A percentile compares a stretch with the other conserved stretches of the same genome.
Evolutionary conservation across 257 asterid genomes (phyloP).

Genomic region (Handroanthus guayacan): DNA sequence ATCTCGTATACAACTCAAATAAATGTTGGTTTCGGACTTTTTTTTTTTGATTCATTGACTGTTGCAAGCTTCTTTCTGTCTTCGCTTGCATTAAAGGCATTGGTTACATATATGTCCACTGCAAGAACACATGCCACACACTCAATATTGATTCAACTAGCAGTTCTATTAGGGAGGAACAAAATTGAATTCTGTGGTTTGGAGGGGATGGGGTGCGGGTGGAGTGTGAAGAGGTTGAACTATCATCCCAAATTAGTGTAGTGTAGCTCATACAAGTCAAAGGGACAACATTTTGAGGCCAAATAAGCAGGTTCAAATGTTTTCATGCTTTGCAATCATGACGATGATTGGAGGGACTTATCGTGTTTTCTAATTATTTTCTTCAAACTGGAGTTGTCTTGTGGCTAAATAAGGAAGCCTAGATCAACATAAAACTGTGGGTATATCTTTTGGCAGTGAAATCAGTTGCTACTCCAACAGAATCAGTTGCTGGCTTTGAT

Average conservation of each 20-base stretch:
- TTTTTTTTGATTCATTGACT: no score
- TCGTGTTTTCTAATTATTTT: not conserved
- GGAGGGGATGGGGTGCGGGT: no score
- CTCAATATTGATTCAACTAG: not conserved
- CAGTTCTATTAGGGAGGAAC: not conserved
- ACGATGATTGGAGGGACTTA: not conserved
- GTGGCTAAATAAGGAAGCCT: conserved; percentile 23
- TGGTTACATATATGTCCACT: conserved; percentile 1
- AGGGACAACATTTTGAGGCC: not conserved
- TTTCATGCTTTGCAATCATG: not conserved
- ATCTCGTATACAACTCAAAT: no score
- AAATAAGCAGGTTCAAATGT: not conserved
- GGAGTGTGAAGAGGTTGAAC: not conserved
- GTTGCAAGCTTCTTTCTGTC: no score
- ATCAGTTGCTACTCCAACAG: conserved; percentile 80
- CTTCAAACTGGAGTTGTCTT: conserved; percentile 9
- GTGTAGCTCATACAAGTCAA: not conserved
- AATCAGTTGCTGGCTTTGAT: conserved; percentile 74
- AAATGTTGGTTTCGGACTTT: not conserved
- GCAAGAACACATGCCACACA: not conserved
- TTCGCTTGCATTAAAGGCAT: not conserved
- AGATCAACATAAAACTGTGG: not conserved
- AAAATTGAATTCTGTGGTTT: not conserved
- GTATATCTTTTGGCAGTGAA: conserved; percentile 65
- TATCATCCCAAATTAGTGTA: not conserved